Base-by-base conservation (phyloP, 2,329 filamentous ascomycete species). In the Colletotrichum somersetense region DNA sequence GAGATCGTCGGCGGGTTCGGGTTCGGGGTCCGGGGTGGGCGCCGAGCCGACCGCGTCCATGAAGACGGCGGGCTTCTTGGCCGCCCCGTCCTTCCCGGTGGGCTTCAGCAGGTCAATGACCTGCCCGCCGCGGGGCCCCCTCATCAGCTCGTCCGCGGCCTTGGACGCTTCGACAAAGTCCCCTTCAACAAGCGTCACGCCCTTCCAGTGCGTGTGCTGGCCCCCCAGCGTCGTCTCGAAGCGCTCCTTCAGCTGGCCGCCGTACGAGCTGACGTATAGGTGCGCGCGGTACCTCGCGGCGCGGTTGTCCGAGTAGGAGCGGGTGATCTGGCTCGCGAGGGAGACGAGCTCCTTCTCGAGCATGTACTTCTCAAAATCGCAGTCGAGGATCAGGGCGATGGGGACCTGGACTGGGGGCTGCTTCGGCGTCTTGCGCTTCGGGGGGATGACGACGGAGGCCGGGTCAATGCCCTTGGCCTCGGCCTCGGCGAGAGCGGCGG, bases 351-450 rank as follows among this genome's bases (percentile, higher is more conserved):
- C 96, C 76, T 93, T 92, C 48, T 96, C 93, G 62, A 87, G 87
- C 96, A 99, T 99, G 78, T 95, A 89, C 53, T 93, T 86, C 80
- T 99, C 95, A 80, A 97, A 99, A 75, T 93, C 91, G 82, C 96
- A 98, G 83, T 99, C 96, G 74, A 99, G 85, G 71, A 99, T 86
- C 75, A 99, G 85, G 0, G 93, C 89, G 30, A 98, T 84, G 1
- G 95, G 95, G 0, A 97, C 87, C 67, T 90, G 88, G 61, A 86
- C 83, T 74, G 67, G 73, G 76, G 74, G 77, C 75, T 72, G 74
- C 53, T 77, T 77, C 58, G 78, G 79, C 73, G 80, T 83, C 78
- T 79, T 80, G 67, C 79, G 79, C 30, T 30, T 53, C 18, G 55
- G 59, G 18, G 70, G 66, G 1, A 70, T 56, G 44, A 78, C 75